A percentile compares a stretch with the other conserved stretches of the same genome.
Conservation (phyloP, 192 early-diverging fungal genomes). For the Entomortierella lignicola region DNA sequence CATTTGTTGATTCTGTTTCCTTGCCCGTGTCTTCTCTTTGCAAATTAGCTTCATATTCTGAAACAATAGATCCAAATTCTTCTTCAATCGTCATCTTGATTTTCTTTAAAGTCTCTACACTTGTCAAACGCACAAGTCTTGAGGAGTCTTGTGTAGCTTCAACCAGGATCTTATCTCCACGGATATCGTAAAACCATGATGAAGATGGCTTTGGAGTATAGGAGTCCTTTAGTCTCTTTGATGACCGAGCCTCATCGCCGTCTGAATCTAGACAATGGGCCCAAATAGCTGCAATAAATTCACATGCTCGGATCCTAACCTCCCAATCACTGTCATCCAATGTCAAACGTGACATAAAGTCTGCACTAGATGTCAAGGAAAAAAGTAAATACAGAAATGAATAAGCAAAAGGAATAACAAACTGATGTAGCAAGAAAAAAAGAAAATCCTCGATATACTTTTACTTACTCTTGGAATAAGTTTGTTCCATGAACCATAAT, state of each 20-base stretch:
- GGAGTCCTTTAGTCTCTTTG: constrained; percentile 38
- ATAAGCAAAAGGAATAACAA: neutral
- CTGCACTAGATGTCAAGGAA: constrained; percentile 34
- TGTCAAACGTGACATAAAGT: constrained; percentile 51
- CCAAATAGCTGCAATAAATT: constrained; percentile 63
- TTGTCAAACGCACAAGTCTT: constrained; percentile 39
- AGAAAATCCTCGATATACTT: neutral
- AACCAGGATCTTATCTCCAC: constrained; percentile 55
- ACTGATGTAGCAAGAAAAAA: neutral
- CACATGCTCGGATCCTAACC: constrained; percentile 60
- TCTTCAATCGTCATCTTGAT: constrained; percentile 29
- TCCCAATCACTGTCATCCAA: constrained; percentile 66
- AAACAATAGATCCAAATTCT: neutral
- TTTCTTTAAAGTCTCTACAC: constrained; percentile 33
- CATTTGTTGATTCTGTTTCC: too few relatives aligned
- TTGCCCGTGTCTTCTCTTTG: neutral
- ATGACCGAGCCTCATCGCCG: constrained; percentile 12
- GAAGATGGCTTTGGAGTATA: constrained; percentile 22
- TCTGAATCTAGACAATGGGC: constrained; percentile 41
- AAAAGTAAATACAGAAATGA: neutral
- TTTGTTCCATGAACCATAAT: constrained; percentile 46
- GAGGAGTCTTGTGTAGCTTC: constrained; percentile 50
- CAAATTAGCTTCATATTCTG: neutral
- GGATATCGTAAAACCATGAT: constrained; percentile 59
- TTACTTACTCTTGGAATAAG: constrained; percentile 37